Percentiles rank a stretch among this genome's conserved stretches.
Evolutionary conservation across 352 stramenopile species (phyloP).

Genomic region (Phytophthora pisi): DNA sequence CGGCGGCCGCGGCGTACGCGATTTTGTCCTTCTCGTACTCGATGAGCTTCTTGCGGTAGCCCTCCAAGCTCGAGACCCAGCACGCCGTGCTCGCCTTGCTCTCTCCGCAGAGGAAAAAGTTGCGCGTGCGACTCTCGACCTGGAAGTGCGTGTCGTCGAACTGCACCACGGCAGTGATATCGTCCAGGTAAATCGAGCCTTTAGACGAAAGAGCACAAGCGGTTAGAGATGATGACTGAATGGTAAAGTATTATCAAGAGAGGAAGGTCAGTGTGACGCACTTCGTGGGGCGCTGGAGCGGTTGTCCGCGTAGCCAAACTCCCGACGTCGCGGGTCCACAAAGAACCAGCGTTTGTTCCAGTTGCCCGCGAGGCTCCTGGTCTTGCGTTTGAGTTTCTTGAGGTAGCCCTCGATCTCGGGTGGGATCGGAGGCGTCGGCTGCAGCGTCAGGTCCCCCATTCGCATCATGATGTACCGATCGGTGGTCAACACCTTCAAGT

Average conservation of each 20-base stretch:
- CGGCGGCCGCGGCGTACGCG: slow-evolving; percentile 33
- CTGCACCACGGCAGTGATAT: slow-evolving; percentile 86
- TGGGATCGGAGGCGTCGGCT: slow-evolving; percentile 54
- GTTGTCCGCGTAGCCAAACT: slow-evolving; percentile 77
- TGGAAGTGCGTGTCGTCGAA: slow-evolving; percentile 90
- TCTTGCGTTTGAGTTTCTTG: slow-evolving; percentile 91
- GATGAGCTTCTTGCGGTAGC: slow-evolving; percentile 73
- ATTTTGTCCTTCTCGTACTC: slow-evolving; percentile 77
- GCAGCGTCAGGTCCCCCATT: slow-evolving; percentile 27
- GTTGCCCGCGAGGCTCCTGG: slow-evolving; percentile 69
- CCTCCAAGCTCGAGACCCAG: slow-evolving; percentile 82
- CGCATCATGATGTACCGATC: slow-evolving; percentile 22
- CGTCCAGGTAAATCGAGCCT: slow-evolving; percentile 86
- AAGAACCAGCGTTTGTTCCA: slow-evolving; percentile 92
- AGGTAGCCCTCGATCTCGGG: slow-evolving; percentile 86
- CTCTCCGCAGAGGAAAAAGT: slow-evolving; percentile 86
- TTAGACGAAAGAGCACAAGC: background rate
- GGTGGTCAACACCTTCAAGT: background rate
- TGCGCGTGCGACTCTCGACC: slow-evolving; percentile 80
- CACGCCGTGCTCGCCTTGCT: slow-evolving; percentile 83
- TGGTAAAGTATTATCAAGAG: background rate
- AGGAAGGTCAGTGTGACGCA: slow-evolving; percentile 19
- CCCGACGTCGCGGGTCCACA: slow-evolving; percentile 70
- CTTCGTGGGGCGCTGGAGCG: slow-evolving; percentile 53
- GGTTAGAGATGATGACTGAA: background rate